Percentiles rank a stretch among this genome's conserved stretches.
These are phyloP conservation scores for Lonicera japonica DNA, from an alignment of 129 eudicot species.

Conservation along the genomic window DNA sequence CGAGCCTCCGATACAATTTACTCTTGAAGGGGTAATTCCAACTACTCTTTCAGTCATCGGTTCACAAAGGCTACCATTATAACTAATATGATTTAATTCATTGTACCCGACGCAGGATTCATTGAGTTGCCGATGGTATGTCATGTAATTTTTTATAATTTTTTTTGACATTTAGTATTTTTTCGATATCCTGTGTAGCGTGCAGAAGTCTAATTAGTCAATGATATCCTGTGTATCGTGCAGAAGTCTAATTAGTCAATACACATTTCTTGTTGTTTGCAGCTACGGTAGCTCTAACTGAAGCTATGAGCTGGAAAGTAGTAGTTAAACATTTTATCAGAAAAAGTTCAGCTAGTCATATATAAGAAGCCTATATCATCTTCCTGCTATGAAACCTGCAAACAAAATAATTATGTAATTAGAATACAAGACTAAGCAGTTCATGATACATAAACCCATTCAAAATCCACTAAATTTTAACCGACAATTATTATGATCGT, in stretches of 20 bases:
- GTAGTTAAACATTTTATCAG: slow-evolving; percentile 60
- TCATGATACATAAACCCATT: slow-evolving; percentile 55
- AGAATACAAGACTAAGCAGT: slow-evolving; percentile 29
- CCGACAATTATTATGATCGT: too few relatives aligned
- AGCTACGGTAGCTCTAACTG: slow-evolving; percentile 81
- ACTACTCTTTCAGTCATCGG: slow-evolving; percentile 95
- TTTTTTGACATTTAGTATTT: neutral
- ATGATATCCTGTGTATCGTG: slow-evolving; percentile 93
- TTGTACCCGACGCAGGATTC: slow-evolving; percentile 98
- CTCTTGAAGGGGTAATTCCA: slow-evolving; percentile 96
- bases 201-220: too few relatives aligned
- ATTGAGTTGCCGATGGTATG: slow-evolving; percentile 91
- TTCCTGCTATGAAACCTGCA: slow-evolving; percentile 65
- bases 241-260: too few relatives aligned
- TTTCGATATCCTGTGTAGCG: too few relatives aligned
- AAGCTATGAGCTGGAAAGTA: too few relatives aligned
- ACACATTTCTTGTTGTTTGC: slow-evolving; percentile 24
- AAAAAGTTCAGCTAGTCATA: slow-evolving; percentile 76
- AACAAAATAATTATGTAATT: slow-evolving; percentile 55
- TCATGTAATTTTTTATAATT: neutral
- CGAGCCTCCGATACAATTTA: slow-evolving; percentile 98
- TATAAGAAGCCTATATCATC: slow-evolving; percentile 80
- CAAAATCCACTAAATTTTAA: too few relatives aligned
- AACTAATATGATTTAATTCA: slow-evolving; percentile 83
- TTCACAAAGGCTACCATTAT: slow-evolving; percentile 85